Evolutionary conservation across 1,284 basidiomycete genomes (phyloP).

Genomic region (Ustilago hordei): DNA sequence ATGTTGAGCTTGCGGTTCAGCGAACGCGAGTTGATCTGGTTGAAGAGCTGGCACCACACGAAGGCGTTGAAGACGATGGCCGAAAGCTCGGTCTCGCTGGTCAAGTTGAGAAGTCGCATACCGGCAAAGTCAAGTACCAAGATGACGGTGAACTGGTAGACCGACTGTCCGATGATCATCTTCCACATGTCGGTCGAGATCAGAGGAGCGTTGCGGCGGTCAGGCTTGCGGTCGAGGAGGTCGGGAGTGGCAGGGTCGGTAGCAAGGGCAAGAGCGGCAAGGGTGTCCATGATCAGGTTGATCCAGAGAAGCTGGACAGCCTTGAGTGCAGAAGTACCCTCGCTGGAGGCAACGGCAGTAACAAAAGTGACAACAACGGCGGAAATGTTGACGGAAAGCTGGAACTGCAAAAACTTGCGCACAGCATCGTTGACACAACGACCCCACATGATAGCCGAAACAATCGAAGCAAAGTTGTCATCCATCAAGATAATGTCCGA

Average conservation of each 20-base stretch:
- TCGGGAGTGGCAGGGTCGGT: conserved; percentile 89
- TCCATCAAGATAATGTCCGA: conserved; percentile 97
- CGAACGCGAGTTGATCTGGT: conserved; percentile 90
- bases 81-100: conserved; percentile 73
- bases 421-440: conserved; percentile 98
- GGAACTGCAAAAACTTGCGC: conserved; percentile 97
- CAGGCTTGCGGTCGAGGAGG: conserved; percentile 89
- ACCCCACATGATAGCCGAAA: conserved; percentile 98
- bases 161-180: conserved; percentile 90
- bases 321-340: conserved; percentile 86
- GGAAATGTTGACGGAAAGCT: conserved; percentile 94
- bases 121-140: conserved; percentile 92
- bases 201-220: conserved; percentile 85
- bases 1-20: conserved; percentile 89
- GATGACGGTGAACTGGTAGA: conserved; percentile 86
- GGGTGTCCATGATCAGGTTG: conserved; percentile 94
- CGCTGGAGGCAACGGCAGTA: conserved; percentile 82
- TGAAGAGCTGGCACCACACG: conserved; percentile 82
- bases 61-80: conserved; percentile 96
- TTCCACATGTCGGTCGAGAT: conserved; percentile 85
- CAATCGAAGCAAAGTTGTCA: conserved; percentile 93
- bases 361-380: conserved; percentile 94
- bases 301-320: conserved; percentile 98
- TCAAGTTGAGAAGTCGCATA: conserved; percentile 74
- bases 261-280: conserved; percentile 94